Base-by-base conservation (phyloP, 1,284 basidiomycete genomes). In the Ganoderma multipileum region DNA sequence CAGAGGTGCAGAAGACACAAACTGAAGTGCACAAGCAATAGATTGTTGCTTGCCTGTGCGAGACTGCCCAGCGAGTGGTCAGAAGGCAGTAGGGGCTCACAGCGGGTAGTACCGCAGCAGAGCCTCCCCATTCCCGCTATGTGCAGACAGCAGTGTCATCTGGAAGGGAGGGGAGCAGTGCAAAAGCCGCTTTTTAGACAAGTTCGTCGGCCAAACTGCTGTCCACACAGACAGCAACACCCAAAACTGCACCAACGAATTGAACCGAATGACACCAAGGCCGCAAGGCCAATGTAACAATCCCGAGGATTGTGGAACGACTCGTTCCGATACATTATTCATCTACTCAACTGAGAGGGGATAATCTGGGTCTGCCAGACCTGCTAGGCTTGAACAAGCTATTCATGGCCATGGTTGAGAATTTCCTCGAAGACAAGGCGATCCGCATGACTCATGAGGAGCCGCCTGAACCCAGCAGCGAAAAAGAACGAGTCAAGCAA, bases 41-140 rank as follows among this genome's bases (percentile, higher is more conserved):
- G 12, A 42, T 61, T 23, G 26, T 20, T 18, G 30, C 57, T 39
- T 5, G 36, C 4, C 36, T 36, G 36, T 36, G 36, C 30, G 36
- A 2, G n/a, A 28, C 36, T 9, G 9, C 36, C 4, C 6, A 16
- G 1, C 26, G 18, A 9, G 36, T 36, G 36, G 36, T 36, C 9
- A 0, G 16, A 57, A 33, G 38, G 33, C 20, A 52, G 0, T 67
- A 70, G 62, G 33, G 28, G 14, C 8, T 30, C 59, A 42, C 54
- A 44, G 66, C 52, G 63, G 38, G 39, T n/a, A 39, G 38, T 23
- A 38, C 54, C 39, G 33, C 16, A 5, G 50, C 59, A 58, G 60
- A 52, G 16, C 58, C 69, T 65, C 65, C 66, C 61, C 69, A 67
- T 20, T 57, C 66, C 38, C 66, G 63, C 54, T 50, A 39, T 30